A percentile compares a stretch with the other conserved stretches of the same genome.
Conservation (phyloP, 169 alveolate genomes). For the Eimeria necatrix region DNA sequence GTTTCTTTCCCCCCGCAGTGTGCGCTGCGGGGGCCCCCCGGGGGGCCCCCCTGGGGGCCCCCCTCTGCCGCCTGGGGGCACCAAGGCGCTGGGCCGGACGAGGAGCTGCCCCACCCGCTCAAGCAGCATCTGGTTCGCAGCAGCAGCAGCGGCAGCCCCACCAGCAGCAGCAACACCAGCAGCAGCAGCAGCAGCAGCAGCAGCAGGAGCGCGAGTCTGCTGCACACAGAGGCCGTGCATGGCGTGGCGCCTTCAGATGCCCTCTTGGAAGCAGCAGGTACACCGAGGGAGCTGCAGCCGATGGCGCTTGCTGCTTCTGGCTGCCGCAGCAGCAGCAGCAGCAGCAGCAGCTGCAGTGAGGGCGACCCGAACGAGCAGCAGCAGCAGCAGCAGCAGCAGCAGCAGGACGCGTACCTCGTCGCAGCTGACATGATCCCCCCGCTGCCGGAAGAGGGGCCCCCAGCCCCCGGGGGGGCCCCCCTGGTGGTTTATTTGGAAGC, state of each 20-base stretch:
- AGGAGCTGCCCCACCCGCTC: neutral
- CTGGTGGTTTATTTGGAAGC: neutral
- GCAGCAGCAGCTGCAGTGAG: slow-evolving; percentile 13
- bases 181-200: slow-evolving; percentile 7
- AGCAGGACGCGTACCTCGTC: neutral
- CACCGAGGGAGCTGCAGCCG: slow-evolving; percentile 36
- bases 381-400: slow-evolving; percentile 13
- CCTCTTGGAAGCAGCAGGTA: neutral
- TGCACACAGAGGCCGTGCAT: slow-evolving; percentile 8
- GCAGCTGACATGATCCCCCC: neutral
- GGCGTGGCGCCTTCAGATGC: neutral
- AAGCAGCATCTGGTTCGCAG: neutral
- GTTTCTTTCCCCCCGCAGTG: slow-evolving; percentile 9
- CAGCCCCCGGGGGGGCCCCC: neutral
- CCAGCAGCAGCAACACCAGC: neutral
- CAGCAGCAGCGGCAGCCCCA: slow-evolving; percentile 26
- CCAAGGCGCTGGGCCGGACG: neutral
- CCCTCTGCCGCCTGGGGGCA: neutral
- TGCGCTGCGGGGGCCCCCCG: neutral
- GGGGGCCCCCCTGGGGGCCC: neutral
- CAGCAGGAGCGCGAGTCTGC: neutral
- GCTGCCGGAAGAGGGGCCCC: neutral
- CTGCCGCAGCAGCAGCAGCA: neutral
- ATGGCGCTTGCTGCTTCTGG: neutral
- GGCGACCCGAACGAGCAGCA: neutral